These are phyloP conservation scores for Amanita molliuscula DNA, from an alignment of 768 basidiomycete genomes.

Conservation along the genomic window DNA sequence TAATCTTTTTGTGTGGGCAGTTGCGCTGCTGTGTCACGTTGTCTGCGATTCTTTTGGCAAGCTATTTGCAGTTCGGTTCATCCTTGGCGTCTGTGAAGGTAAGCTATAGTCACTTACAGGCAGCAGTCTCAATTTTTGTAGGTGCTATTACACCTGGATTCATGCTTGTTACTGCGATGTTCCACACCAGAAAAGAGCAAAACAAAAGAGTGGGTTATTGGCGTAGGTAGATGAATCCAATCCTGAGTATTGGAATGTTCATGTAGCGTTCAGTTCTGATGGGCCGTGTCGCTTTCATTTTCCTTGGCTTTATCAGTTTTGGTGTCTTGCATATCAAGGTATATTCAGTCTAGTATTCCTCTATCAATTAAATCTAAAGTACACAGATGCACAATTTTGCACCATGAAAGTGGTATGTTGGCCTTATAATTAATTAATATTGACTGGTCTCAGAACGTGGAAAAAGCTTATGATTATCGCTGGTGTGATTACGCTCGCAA, in stretches of 20 bases:
- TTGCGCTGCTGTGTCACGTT: slow-evolving; percentile 49
- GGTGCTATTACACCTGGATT: slow-evolving; percentile 76
- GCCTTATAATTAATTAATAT: neutral
- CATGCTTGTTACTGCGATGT: slow-evolving; percentile 77
- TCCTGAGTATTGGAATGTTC: slow-evolving; percentile 4
- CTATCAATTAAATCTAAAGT: slow-evolving; percentile 3
- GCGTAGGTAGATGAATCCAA: slow-evolving; percentile 33
- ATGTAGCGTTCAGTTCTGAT: slow-evolving; percentile 44
- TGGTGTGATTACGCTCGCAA: slow-evolving; percentile 52
- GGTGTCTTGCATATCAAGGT: slow-evolving; percentile 54
- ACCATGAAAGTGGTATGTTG: slow-evolving; percentile 67
- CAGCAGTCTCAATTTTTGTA: slow-evolving; percentile 6
- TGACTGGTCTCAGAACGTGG: neutral
- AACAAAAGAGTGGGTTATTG: slow-evolving; percentile 70
- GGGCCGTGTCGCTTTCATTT: slow-evolving; percentile 66
- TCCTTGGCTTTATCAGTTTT: slow-evolving; percentile 62
- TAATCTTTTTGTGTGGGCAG: slow-evolving; percentile 69
- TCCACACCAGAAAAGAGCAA: slow-evolving; percentile 71
- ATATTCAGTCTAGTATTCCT: slow-evolving; percentile 7
- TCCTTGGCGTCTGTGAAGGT: slow-evolving; percentile 69
- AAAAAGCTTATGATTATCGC: slow-evolving; percentile 69
- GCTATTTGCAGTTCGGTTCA: slow-evolving; percentile 64
- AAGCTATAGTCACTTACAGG: neutral
- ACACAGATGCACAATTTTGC: slow-evolving; percentile 39
- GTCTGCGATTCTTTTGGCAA: slow-evolving; percentile 64